Base-by-base conservation (phyloP, 176 grass and related monocot species). In the Oryza glumipatula region DNA sequence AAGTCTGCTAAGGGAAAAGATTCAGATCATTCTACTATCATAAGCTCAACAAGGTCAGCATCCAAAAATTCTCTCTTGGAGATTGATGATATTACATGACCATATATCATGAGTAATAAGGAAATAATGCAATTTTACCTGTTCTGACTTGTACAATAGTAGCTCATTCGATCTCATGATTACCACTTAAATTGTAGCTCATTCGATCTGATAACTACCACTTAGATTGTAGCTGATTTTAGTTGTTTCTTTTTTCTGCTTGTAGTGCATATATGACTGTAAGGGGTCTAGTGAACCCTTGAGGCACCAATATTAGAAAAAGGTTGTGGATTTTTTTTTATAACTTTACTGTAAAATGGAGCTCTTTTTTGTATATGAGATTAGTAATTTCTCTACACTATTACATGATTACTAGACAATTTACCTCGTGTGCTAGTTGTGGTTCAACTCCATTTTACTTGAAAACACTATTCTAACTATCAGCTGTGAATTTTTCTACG, bases 21-120 rank as follows among this genome's bases (percentile, higher is more conserved):
- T 69, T 81, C 65, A 41, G 92, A 70, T 69, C 70, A 87, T 69
- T 81, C 54, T 60, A 80, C 89, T 15, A 23, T 67, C 85, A 94
- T 90, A 82, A 86, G 80, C 68, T 80, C 92, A 80, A 95, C 90
- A 80, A 94, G 83, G 73, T 76, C 85, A 48, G 56, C 93, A 64
- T 95, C 77, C 32, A 89, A 84, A 80, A 87, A 63, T 86, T 85
- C 83, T 71, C 76, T 85, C 9, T 61, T 78, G 83, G 95, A 95
- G 76, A 80, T 41, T 73, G 72, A 88, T 86, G 91, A 85, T 41
- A 84, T 89, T 79, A 85, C 83, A 89, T 93, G 84, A 96, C 35
- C 23, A 78, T 21, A 65, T 81, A 78, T 43, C 60, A 63, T 56
- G 76, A 84, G 68, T 80, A 71, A 24, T 80, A 71, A 24, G 33